These are phyloP conservation scores for Lactarius hengduanensis DNA, from an alignment of 768 basidiomycete species.

Conservation along the genomic window DNA sequence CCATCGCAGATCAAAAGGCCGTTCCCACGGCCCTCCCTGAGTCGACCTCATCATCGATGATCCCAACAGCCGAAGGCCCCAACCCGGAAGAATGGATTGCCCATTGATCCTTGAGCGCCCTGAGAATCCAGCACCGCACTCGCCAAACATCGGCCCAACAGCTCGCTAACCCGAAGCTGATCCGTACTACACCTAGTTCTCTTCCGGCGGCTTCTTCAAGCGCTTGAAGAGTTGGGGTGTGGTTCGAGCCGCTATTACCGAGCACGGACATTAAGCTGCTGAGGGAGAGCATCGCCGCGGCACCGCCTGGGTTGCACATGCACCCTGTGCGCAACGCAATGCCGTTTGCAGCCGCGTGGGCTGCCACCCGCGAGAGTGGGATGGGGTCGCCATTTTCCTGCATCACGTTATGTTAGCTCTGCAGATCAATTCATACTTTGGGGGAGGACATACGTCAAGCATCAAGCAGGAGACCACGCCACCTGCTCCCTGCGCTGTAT, in stretches of 20 bases:
- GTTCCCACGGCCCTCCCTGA: conserved; percentile 6
- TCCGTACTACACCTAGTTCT: conserved; percentile 71
- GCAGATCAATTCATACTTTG: too few species aligned
- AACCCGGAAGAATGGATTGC: neutral
- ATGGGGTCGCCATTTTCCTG: conserved; percentile 22
- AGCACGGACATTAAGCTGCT: conserved; percentile 62
- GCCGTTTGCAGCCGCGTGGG: conserved; percentile 53
- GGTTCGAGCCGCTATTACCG: conserved; percentile 50
- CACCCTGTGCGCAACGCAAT: conserved; percentile 83
- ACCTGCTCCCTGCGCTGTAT: conserved; percentile 22
- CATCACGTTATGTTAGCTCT: neutral
- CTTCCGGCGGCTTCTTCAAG: conserved; percentile 60
- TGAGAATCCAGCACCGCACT: conserved; percentile 35
- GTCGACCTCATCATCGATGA: neutral
- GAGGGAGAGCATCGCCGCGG: conserved; percentile 67
- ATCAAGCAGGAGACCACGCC: conserved; percentile 24
- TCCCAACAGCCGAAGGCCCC: neutral
- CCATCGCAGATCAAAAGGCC: conserved; percentile 14
- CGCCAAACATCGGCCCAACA: conserved; percentile 67
- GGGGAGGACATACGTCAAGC: conserved; percentile 20
- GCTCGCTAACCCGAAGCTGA: conserved; percentile 77
- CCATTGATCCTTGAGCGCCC: conserved; percentile 19
- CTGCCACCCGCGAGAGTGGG: conserved; percentile 48
- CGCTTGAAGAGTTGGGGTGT: conserved; percentile 41
- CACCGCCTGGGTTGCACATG: conserved; percentile 86